Percentiles rank a stretch among this genome's conserved stretches.
phyloP scores from a whole-genome alignment of 345 rosid genomes.

The Hibiscus trionum region DNA sequence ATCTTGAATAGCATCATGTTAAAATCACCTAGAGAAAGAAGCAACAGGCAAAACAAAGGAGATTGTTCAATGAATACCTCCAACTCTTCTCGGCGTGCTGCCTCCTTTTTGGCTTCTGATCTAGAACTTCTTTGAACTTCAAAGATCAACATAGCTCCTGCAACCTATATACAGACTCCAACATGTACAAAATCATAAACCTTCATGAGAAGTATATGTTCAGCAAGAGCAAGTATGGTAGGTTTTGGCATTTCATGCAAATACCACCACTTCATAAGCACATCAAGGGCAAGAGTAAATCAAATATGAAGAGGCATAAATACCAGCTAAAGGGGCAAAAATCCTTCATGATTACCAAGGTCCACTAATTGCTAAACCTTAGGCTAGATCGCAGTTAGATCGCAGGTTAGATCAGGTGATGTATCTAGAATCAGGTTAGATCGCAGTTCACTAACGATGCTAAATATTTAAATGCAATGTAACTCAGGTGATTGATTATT shows the following conservation, averaged over 20 bases:
- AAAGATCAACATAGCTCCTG: constrained; percentile 65
- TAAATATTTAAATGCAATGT: not conserved
- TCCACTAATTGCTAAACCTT: not conserved
- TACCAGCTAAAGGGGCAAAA: not conserved
- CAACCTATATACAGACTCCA: constrained; percentile 43
- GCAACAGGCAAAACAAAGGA: not conserved
- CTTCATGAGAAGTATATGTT: not conserved
- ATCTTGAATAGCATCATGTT: not conserved
- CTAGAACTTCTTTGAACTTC: constrained; percentile 89
- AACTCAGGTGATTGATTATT: not conserved
- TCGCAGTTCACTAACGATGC: not conserved
- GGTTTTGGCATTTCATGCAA: constrained; percentile 9
- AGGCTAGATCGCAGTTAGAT: too few relatives aligned
- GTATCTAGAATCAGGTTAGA: not conserved
- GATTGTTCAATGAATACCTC: constrained; percentile 39
- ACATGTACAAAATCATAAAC: constrained; percentile 12
- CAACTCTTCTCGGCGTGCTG: constrained; percentile 52
- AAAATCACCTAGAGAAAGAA: not conserved
- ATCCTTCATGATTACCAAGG: not conserved
- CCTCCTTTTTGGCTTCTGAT: constrained; percentile 68
- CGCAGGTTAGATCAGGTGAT: too few relatives aligned
- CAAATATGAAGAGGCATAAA: not conserved
- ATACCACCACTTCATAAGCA: not conserved
- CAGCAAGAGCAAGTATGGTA: not conserved
- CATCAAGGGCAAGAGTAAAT: constrained; percentile 7